These are phyloP conservation scores for Naganishia onofrii DNA, from an alignment of 768 basidiomycete species.

Conservation along the genomic window DNA sequence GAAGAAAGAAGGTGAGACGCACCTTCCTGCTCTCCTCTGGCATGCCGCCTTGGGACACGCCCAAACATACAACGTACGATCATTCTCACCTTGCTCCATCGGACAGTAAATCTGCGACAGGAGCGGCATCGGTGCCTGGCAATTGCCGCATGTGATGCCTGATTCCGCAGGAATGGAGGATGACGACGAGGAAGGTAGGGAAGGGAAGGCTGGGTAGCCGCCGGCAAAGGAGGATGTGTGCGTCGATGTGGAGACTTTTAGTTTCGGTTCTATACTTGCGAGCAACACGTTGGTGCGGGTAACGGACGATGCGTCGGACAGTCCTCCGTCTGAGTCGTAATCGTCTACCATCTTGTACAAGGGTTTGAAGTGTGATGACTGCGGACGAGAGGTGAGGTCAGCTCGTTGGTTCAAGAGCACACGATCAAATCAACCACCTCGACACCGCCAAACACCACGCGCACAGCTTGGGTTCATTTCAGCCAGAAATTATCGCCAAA, in stretches of 20 bases:
- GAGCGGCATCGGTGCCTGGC: conserved; percentile 45
- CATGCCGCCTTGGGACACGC: conserved; percentile 42
- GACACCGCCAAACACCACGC: conserved; percentile 11
- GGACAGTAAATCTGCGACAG: conserved; percentile 51
- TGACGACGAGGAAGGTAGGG: conserved; percentile 29
- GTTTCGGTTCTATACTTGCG: conserved; percentile 21
- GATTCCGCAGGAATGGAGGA: conserved; percentile 32
- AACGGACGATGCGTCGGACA: conserved; percentile 14
- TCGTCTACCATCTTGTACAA: conserved; percentile 17
- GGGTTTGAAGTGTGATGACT: background rate
- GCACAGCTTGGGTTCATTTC: background rate
- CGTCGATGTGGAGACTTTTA: conserved; percentile 26
- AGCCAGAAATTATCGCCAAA: conserved; percentile 27
- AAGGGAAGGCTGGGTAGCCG: conserved; percentile 49
- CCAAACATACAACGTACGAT: conserved; percentile 49
- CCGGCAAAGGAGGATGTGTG: conserved; percentile 43
- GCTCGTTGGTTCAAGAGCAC: background rate
- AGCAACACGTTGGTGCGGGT: conserved; percentile 22
- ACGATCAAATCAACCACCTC: background rate
- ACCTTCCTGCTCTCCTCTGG: conserved; percentile 46
- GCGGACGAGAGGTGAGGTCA: background rate
- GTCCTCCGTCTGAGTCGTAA: conserved; percentile 17
- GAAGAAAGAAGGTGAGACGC: conserved; percentile 21
- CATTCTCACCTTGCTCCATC: conserved; percentile 50
- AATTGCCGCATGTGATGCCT: conserved; percentile 41